Evolutionary conservation across 31 red algal species (phyloP).

Genomic region (Odonthalia washingtoniensis): DNA sequence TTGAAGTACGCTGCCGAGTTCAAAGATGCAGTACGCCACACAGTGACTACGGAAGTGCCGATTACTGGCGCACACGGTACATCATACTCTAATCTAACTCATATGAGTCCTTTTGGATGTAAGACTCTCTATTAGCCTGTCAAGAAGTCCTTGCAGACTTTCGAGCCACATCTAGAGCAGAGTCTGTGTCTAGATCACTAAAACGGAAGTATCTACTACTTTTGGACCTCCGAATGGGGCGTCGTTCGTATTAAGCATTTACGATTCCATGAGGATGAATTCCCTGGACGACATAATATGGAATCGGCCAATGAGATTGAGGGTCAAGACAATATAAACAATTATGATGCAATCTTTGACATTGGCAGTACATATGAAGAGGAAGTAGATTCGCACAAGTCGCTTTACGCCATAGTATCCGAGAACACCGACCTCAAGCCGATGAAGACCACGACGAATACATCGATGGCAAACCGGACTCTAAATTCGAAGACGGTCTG

Average conservation of each 20-base stretch:
- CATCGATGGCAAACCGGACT: neutral
- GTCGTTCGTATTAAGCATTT: conserved; percentile 33
- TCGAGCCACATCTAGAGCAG: neutral
- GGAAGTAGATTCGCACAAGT: neutral
- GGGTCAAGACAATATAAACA: neutral
- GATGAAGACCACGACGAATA: conserved; percentile 1
- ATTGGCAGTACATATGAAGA: neutral
- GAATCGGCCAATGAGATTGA: neutral
- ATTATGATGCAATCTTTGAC: neutral
- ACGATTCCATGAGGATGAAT: conserved; percentile 1
- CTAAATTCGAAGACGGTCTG: neutral
- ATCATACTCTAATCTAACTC: neutral
- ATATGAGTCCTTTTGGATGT: conserved; percentile 17
- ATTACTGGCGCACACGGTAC: neutral
- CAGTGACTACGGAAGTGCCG: neutral
- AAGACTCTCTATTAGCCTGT: neutral
- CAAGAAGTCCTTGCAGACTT: neutral
- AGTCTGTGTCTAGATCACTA: neutral
- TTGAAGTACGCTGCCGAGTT: conserved; percentile 13
- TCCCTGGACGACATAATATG: neutral
- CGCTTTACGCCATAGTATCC: neutral
- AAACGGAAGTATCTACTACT: neutral
- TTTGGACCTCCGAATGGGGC: conserved; percentile 10
- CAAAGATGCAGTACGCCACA: conserved; percentile 24
- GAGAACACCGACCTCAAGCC: neutral